Base-by-base conservation (phyloP, 176 grass and related monocot genomes). In the Carex littledalei region DNA sequence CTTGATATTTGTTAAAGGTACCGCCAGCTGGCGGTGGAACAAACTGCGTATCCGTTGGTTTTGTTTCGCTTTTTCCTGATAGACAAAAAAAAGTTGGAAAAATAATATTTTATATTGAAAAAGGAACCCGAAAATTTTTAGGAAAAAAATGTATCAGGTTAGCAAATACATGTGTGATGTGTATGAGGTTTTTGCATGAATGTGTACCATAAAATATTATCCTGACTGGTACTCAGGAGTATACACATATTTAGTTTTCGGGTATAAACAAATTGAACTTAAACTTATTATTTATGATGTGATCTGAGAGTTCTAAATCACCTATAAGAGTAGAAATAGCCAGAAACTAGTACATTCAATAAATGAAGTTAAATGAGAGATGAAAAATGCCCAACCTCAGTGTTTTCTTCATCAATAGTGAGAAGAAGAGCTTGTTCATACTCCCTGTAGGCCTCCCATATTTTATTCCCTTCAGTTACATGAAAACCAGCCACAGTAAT, bases 361-460 rank as follows among this genome's bases (percentile, higher is more conserved):
- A 65, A 64, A 34, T 52, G 43, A 76, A 76, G 10, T 20, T 76
- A 76, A 26, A 76, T 41, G 5, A 56, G n/a, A 37, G 53, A 57
- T 13, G 21, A 54, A 74, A 10, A 10, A 41, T 71, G 45, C 31
- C 20, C 32, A 58, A 90, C 89, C 88, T 95, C 93, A 0, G 84
- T 88, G 80, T 85, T 63, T 62, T 58, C 75, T 68, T 94, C 96
- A 82, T 59, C 29, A 11, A 95, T 89, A 59, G 90, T 94, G 49
- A 94, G 84, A 67, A 90, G 71, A 81, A 98, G 72, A 82, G 96
- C 91, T 91, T 95, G 92, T 79, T 99, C 93, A 87, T 92, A 99
- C 45, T 99, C 91, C 82, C 91, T 95, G 26, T 95, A 99, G 76
- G 93, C 89, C 83, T 91, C 91, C 96, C 96, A 99, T 12, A 99